Conservation (phyloP, 805 yeast genomes). For the Saccharomyces cerevisiae region DNA sequence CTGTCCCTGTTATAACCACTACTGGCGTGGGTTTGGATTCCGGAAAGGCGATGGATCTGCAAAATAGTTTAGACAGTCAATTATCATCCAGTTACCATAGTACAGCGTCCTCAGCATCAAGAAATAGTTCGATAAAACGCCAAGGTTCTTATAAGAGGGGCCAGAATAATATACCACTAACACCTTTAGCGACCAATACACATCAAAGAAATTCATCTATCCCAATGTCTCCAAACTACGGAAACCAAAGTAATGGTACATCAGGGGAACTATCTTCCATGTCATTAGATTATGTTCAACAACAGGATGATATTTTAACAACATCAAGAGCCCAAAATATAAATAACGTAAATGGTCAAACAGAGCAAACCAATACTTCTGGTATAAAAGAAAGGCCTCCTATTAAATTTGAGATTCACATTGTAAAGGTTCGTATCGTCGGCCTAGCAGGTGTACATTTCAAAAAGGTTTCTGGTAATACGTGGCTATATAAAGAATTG, state of each 20-base stretch:
- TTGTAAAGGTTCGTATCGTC: constrained; percentile 85
- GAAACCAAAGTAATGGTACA: constrained; percentile 9
- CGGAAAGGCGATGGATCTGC: neutral
- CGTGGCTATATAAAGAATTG: constrained; percentile 88
- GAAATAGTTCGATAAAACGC: constrained; percentile 34
- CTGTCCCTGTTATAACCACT: constrained; percentile 1
- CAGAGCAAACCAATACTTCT: constrained; percentile 34
- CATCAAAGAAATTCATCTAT: constrained; percentile 24
- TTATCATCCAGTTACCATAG: neutral
- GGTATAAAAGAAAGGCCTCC: constrained; percentile 42
- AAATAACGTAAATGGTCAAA: constrained; percentile 40
- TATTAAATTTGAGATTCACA: constrained; percentile 79
- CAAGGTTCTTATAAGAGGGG: constrained; percentile 26
- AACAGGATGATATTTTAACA: constrained; percentile 33
- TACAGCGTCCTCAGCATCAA: constrained; percentile 8
- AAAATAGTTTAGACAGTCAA: neutral
- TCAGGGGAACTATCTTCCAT: constrained; percentile 29
- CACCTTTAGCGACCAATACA: constrained; percentile 42
- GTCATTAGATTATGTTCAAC: constrained; percentile 27
- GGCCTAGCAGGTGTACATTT: constrained; percentile 91
- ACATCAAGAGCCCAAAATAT: constrained; percentile 57
- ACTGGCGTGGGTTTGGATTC: neutral
- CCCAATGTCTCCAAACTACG: constrained; percentile 23
- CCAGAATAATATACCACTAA: constrained; percentile 41
- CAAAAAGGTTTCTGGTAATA: constrained; percentile 86